Conservation (phyloP, 441 rosid genomes). For the Melastoma candidum region DNA sequence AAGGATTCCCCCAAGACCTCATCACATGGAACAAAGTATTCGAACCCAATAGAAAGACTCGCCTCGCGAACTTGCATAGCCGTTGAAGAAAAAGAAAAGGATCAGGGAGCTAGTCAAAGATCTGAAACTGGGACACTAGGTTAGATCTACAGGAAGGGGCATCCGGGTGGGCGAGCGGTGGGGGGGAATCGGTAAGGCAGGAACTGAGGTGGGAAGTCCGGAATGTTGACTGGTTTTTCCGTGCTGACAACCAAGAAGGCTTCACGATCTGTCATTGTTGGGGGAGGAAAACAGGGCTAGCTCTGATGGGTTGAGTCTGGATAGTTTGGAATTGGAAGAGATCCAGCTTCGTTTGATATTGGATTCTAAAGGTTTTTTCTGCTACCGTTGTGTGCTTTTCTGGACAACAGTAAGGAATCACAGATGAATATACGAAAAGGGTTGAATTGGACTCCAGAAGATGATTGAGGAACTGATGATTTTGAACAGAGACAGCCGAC, state of each 20-base stretch:
- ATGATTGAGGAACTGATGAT: too few species aligned
- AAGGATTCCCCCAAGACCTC: conserved; percentile 30
- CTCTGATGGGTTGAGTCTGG: background rate
- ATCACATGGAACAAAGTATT: conserved; percentile 18
- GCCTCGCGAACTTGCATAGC: conserved; percentile 23
- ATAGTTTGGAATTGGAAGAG: conserved; percentile 23
- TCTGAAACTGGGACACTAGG: conserved; percentile 13
- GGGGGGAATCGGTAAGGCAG: conserved; percentile 61
- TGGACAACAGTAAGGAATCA: too few species aligned
- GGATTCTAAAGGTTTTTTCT: too few species aligned
- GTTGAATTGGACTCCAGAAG: too few species aligned
- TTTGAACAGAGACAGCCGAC: too few species aligned
- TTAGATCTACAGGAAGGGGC: conserved; percentile 16
- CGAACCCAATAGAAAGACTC: conserved; percentile 22
- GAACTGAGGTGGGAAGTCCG: conserved; percentile 34
- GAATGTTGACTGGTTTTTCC: conserved; percentile 24
- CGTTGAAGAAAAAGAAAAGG: conserved; percentile 12
- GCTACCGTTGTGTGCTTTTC: too few species aligned
- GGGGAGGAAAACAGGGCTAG: conserved; percentile 11
- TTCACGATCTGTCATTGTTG: conserved; percentile 21
- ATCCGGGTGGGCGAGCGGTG: conserved; percentile 52
- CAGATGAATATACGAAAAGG: too few species aligned
- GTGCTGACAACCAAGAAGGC: conserved; percentile 16
- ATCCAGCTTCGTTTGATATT: conserved; percentile 20
- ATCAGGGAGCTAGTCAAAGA: background rate